A percentile compares a stretch with the other conserved stretches of the same genome.
phyloP scores from a whole-genome alignment of 345 rosid genomes.

The Aquilaria malaccensis region DNA sequence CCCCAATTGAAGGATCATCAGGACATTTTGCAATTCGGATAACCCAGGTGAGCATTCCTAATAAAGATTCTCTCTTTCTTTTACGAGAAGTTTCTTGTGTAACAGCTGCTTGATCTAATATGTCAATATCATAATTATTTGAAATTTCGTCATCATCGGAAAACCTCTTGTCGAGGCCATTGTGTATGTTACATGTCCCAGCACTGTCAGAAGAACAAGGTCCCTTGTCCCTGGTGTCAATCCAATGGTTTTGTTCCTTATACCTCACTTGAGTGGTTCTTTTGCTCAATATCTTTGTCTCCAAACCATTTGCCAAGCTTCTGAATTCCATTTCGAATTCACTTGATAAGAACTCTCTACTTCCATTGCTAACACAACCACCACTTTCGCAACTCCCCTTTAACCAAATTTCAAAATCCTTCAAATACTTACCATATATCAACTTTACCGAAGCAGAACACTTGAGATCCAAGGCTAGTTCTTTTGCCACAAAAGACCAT shows the following conservation, averaged over 20 bases:
- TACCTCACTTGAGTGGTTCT: conserved; percentile 14
- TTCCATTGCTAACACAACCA: conserved; percentile 18
- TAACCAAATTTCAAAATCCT: conserved; percentile 47
- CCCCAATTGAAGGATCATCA: conserved; percentile 35
- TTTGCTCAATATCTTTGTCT: conserved; percentile 14
- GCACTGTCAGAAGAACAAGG: conserved; percentile 9
- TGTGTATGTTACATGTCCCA: conserved; percentile 9
- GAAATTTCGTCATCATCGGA: conserved; percentile 21
- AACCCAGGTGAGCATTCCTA: conserved; percentile 58
- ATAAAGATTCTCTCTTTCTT: conserved; percentile 37
- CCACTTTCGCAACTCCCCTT: conserved; percentile 21
- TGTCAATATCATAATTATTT: conserved; percentile 13
- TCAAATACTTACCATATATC: conserved; percentile 49
- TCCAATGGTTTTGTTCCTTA: conserved; percentile 11
- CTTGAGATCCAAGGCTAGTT: conserved; percentile 37
- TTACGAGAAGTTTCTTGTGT: conserved; percentile 24
- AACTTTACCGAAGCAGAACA: conserved; percentile 36
- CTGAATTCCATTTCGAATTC: conserved; percentile 43
- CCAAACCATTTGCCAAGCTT: conserved; percentile 22
- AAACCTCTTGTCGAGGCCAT: conserved; percentile 11
- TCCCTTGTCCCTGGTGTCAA: conserved; percentile 11
- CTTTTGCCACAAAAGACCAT: conserved; percentile 47
- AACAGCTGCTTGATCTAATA: conserved; percentile 3
- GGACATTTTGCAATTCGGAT: conserved; percentile 43
- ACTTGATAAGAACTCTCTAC: conserved; percentile 19